phyloP scores from a whole-genome alignment of 352 stramenopile genomes.

The Phytophthora hybrid region DNA sequence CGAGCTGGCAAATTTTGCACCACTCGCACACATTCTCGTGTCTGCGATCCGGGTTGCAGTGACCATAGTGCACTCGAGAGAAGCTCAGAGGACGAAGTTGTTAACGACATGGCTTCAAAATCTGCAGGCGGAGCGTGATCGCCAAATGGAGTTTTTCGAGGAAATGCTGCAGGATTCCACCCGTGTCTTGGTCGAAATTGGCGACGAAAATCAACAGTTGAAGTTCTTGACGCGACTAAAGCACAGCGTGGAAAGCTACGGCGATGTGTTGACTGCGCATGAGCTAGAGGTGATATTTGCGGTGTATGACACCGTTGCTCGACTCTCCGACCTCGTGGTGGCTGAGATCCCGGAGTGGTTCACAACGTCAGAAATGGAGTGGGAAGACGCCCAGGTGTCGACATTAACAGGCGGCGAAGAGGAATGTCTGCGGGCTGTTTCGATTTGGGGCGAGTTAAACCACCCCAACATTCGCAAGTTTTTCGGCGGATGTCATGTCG shows the following conservation, averaged over 20 bases:
- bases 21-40: too few relatives aligned
- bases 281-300: neutral
- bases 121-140: too few relatives aligned
- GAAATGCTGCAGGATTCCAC: too few relatives aligned
- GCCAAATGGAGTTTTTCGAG: too few relatives aligned
- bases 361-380: conserved; percentile 4
- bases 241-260: neutral
- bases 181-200: neutral
- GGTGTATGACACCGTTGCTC: neutral
- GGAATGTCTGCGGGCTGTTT: conserved; percentile 13
- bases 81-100: too few relatives aligned
- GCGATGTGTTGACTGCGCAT: neutral
- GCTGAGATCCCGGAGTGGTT: conserved; percentile 16
- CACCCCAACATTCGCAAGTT: conserved; percentile 35
- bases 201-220: neutral
- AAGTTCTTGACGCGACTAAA: neutral
- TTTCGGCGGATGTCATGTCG: conserved; percentile 34
- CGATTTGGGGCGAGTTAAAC: conserved; percentile 12
- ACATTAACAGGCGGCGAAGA: conserved; percentile 11
- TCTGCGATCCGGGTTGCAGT: too few relatives aligned
- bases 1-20: too few relatives aligned
- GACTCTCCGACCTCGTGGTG: neutral
- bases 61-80: too few relatives aligned
- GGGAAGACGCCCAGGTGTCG: neutral
- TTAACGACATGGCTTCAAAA: too few relatives aligned